These are phyloP conservation scores for Penicillium daleae DNA, from an alignment of 495 filamentous ascomycete species.

Conservation along the genomic window DNA sequence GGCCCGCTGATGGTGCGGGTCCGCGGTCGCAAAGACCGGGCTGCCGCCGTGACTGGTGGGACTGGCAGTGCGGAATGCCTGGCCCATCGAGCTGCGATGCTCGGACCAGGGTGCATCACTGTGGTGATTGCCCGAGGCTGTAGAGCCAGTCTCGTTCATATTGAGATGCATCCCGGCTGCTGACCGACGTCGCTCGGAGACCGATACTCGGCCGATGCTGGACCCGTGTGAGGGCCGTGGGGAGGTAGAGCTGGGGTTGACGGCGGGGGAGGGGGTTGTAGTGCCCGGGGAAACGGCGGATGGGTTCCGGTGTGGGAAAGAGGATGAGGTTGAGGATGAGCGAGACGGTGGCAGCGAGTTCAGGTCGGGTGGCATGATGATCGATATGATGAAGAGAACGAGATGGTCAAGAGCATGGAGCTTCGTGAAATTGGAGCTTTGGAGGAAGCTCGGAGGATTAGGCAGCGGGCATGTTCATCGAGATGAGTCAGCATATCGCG, in stretches of 20 bases:
- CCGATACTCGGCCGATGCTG: slow-evolving; percentile 54
- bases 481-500: slow-evolving; percentile 18
- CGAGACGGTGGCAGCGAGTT: slow-evolving; percentile 74
- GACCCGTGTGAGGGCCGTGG: slow-evolving; percentile 56
- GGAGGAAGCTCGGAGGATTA: slow-evolving; percentile 13
- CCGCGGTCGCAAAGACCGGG: slow-evolving; percentile 59
- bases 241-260: slow-evolving; percentile 45
- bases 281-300: slow-evolving; percentile 34
- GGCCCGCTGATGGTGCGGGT: slow-evolving; percentile 67
- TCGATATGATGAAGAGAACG: background rate
- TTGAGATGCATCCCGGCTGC: slow-evolving; percentile 73
- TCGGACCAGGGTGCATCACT: slow-evolving; percentile 33
- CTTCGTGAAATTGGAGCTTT: slow-evolving; percentile 10
- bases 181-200: slow-evolving; percentile 59
- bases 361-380: slow-evolving; percentile 67
- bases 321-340: slow-evolving; percentile 49
- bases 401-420: slow-evolving; percentile 1
- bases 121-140: slow-evolving; percentile 62
- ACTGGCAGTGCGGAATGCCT: slow-evolving; percentile 56
- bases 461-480: slow-evolving; percentile 5
- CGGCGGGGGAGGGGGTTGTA: slow-evolving; percentile 27
- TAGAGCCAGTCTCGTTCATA: slow-evolving; percentile 66
- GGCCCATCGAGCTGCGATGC: slow-evolving; percentile 50
- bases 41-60: slow-evolving; percentile 61
- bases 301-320: slow-evolving; percentile 36